Evolutionary conservation across 169 alveolate species (phyloP).

Genomic region (Plasmodium berghei): DNA sequence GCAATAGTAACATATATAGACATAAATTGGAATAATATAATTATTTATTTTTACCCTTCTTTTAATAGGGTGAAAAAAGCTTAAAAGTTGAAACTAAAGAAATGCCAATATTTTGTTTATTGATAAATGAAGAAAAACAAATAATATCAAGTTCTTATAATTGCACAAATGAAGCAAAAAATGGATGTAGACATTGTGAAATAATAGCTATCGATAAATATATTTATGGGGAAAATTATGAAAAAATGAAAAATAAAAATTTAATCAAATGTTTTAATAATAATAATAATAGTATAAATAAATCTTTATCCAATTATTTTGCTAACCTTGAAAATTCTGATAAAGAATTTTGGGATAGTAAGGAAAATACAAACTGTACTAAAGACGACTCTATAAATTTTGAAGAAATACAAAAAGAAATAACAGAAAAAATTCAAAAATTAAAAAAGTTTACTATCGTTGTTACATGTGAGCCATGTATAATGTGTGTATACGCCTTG

Average conservation of each 20-base stretch:
- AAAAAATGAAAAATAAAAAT: conserved; percentile 41
- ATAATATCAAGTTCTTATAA: conserved; percentile 57
- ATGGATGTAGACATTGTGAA: conserved; percentile 72
- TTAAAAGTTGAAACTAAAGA: conserved; percentile 48
- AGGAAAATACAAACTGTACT: not conserved
- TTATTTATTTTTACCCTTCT: not conserved
- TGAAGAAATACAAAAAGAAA: conserved; percentile 20
- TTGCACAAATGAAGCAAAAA: conserved; percentile 58
- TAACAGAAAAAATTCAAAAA: conserved; percentile 17
- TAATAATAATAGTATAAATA: conserved; percentile 31
- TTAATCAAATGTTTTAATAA: conserved; percentile 63
- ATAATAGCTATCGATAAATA: conserved; percentile 68
- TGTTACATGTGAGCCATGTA: conserved; percentile 89
- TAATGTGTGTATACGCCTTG: conserved; percentile 90
- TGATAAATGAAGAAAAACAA: conserved; percentile 55
- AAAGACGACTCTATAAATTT: not conserved
- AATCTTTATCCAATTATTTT: conserved; percentile 28
- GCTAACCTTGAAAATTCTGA: not conserved
- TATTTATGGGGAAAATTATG: conserved; percentile 61
- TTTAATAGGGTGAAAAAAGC: conserved; percentile 58
- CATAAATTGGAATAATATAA: too few relatives aligned
- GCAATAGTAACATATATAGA: too few relatives aligned
- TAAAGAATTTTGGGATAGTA: not conserved
- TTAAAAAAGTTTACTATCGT: conserved; percentile 44
- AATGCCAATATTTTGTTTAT: conserved; percentile 63